Conservation (phyloP, 257 asterid genomes). For the Solanum pinnatisectum region DNA sequence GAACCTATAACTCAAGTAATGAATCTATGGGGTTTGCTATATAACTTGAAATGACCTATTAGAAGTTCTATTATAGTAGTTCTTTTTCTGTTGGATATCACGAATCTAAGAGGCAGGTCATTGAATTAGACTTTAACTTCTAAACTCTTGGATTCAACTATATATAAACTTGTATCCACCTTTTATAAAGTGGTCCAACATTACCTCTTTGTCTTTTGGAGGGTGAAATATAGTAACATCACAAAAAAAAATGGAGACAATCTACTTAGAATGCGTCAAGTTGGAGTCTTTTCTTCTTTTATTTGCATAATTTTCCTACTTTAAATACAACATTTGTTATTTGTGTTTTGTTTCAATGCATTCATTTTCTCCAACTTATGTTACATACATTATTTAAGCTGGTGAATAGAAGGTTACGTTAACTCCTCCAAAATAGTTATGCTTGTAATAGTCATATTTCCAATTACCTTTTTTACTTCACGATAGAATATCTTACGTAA, state of each 20-base stretch:
- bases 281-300: background rate
- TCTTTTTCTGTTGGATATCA: background rate
- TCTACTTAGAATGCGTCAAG: background rate
- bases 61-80: background rate
- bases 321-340: background rate
- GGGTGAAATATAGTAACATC: background rate
- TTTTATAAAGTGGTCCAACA: background rate
- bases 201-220: background rate
- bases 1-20: background rate
- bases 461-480: background rate
- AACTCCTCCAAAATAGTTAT: background rate
- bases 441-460: background rate
- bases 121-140: background rate
- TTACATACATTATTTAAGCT: background rate
- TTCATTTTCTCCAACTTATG: background rate
- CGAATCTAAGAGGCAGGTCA: background rate
- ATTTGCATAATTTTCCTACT: background rate
- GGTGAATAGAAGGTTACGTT: background rate
- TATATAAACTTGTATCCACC: background rate
- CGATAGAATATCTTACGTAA: background rate
- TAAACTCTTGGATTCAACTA: background rate
- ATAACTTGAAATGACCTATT: background rate
- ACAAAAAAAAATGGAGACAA: background rate
- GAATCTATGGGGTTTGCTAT: background rate
- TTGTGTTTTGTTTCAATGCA: background rate